phyloP scores from a whole-genome alignment of 1,139 yeast genomes.

The Debaryomycetaceae sp. region DNA sequence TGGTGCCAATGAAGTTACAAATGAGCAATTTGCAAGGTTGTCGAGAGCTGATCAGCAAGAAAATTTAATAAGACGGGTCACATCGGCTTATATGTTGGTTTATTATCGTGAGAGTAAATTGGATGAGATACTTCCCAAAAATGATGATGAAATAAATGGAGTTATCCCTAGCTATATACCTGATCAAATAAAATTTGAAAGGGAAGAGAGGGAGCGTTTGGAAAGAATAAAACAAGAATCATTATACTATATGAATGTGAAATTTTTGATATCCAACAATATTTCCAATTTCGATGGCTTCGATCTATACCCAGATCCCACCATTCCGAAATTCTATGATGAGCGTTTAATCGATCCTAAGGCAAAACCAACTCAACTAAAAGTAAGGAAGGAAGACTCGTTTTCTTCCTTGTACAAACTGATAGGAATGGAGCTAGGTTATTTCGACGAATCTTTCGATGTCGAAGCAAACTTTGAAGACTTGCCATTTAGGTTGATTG shows the following conservation, averaged over 20 bases:
- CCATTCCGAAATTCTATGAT: constrained; percentile 42
- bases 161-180: constrained; percentile 69
- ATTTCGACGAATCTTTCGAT: constrained; percentile 14
- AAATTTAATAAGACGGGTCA: constrained; percentile 68
- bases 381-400: constrained; percentile 56
- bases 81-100: constrained; percentile 96
- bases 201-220: constrained; percentile 50
- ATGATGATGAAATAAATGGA: constrained; percentile 40
- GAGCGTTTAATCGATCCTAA: constrained; percentile 44
- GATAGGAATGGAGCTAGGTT: constrained; percentile 46
- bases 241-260: constrained; percentile 64
- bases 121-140: constrained; percentile 55
- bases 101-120: constrained; percentile 69
- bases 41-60: constrained; percentile 61
- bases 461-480: constrained; percentile 24
- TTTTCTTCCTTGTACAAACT: constrained; percentile 48
- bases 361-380: constrained; percentile 50
- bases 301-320: constrained; percentile 68
- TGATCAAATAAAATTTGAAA: constrained; percentile 59
- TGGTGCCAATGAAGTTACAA: constrained; percentile 67
- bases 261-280: constrained; percentile 49
- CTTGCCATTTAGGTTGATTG: constrained; percentile 56
- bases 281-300: constrained; percentile 66
- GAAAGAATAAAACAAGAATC: constrained; percentile 75
- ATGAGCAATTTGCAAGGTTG: constrained; percentile 45